phyloP scores from a whole-genome alignment of 768 basidiomycete species.

The Sporobolomyces pararoseus region DNA sequence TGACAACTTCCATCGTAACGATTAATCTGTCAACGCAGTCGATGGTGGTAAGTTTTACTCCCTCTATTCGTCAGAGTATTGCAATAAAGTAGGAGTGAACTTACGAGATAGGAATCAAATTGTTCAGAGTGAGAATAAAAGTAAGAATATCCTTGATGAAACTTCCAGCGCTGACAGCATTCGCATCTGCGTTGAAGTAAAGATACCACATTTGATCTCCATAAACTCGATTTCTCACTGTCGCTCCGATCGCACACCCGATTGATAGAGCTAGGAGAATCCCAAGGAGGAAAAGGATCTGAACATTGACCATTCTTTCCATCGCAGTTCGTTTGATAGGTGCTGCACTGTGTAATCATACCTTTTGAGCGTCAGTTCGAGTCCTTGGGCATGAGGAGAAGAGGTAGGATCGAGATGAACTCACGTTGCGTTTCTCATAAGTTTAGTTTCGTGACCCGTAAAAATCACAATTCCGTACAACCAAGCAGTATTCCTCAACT shows the following conservation, averaged over 20 bases:
- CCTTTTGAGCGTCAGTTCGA: background rate
- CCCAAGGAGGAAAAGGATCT: constrained; percentile 90
- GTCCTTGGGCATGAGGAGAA: too few species aligned
- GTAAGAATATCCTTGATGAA: constrained; percentile 96
- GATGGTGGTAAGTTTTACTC: background rate
- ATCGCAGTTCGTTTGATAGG: constrained; percentile 96
- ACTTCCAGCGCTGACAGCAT: constrained; percentile 55
- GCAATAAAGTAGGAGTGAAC: too few species aligned
- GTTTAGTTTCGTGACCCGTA: constrained; percentile 95
- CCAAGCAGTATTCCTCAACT: constrained; percentile 94
- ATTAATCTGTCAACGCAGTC: constrained; percentile 58
- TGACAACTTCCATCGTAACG: constrained; percentile 99
- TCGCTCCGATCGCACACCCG: constrained; percentile 86
- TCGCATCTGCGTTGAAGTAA: constrained; percentile 54
- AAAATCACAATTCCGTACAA: constrained; percentile 89
- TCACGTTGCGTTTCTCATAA: constrained; percentile 97
- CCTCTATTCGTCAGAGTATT: too few species aligned
- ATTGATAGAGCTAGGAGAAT: constrained; percentile 80
- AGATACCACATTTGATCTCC: constrained; percentile 88
- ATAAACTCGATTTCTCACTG: constrained; percentile 88
- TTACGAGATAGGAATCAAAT: constrained; percentile 90
- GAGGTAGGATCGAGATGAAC: constrained; percentile 50
- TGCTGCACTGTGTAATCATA: constrained; percentile 61
- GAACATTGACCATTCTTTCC: constrained; percentile 89
- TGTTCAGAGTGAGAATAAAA: constrained; percentile 82